Percentiles rank a stretch among this genome's conserved stretches.
Conservation (phyloP, 192 early-diverging fungal species). For the Rhizophagus sp. region DNA sequence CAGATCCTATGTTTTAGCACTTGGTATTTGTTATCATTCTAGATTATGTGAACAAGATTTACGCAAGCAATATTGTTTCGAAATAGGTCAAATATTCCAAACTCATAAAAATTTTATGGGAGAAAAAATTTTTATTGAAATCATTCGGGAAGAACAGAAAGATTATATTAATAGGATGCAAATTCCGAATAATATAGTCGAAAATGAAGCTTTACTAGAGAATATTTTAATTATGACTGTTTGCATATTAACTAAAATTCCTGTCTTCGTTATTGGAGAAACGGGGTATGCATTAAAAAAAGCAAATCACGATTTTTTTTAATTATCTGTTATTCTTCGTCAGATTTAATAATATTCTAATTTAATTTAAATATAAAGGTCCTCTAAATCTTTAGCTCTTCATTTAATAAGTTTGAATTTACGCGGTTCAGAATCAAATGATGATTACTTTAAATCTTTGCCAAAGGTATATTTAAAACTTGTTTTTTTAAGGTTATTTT, state of each 20-base stretch:
- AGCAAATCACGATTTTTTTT: no score
- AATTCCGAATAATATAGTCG: background rate
- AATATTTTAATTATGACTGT: conserved; percentile 22
- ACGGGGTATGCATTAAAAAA: background rate
- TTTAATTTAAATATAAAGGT: background rate
- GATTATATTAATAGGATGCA: conserved; percentile 1
- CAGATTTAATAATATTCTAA: no score
- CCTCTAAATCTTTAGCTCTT: conserved; percentile 27
- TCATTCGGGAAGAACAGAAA: conserved; percentile 11
- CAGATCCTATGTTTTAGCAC: conserved; percentile 6
- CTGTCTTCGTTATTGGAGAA: conserved; percentile 23
- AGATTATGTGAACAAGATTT: conserved; percentile 11
- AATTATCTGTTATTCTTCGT: no score
- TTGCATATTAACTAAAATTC: conserved; percentile 30
- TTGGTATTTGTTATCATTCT: conserved; percentile 19
- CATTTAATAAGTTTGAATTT: conserved; percentile 25
- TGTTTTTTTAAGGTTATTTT: no score
- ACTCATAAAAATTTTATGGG: background rate
- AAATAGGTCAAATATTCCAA: conserved; percentile 3
- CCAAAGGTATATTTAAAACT: conserved; percentile 10
- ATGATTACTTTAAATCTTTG: conserved; percentile 25
- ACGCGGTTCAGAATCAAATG: conserved; percentile 22
- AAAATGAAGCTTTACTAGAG: conserved; percentile 25
- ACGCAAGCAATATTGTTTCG: background rate
- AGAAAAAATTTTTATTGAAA: background rate